Conservation (phyloP, 805 yeast species). For the Alloascoidea hylecoeti region DNA sequence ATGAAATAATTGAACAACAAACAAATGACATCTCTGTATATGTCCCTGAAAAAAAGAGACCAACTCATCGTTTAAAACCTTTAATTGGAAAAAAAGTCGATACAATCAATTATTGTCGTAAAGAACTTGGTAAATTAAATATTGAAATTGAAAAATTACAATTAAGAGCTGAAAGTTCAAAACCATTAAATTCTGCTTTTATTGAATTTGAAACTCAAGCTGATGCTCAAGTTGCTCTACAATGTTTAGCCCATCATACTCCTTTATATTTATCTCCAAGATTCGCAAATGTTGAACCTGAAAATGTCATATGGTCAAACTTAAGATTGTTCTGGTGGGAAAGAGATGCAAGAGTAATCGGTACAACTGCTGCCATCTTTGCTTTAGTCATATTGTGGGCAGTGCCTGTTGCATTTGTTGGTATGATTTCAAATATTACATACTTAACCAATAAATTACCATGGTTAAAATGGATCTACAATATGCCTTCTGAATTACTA, state of each 20-base stretch:
- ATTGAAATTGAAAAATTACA: slow-evolving; percentile 44
- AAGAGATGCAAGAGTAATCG: slow-evolving; percentile 35
- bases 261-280: slow-evolving; percentile 52
- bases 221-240: slow-evolving; percentile 60
- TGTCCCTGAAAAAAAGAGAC: slow-evolving; percentile 56
- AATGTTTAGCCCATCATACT: slow-evolving; percentile 45
- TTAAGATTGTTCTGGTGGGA: slow-evolving; percentile 78
- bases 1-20: slow-evolving; percentile 21
- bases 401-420: slow-evolving; percentile 67
- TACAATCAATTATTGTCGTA: slow-evolving; percentile 40
- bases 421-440: slow-evolving; percentile 56
- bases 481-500: slow-evolving; percentile 34
- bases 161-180: slow-evolving; percentile 25
- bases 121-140: slow-evolving; percentile 41
- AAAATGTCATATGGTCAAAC: slow-evolving; percentile 55
- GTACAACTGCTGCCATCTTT: slow-evolving; percentile 36
- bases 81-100: slow-evolving; percentile 48
- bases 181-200: slow-evolving; percentile 67
- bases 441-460: slow-evolving; percentile 41
- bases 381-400: slow-evolving; percentile 59
- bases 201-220: slow-evolving; percentile 72
- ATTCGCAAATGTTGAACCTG: slow-evolving; percentile 48
- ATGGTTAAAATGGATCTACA: slow-evolving; percentile 41
- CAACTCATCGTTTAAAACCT: slow-evolving; percentile 31
- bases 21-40: slow-evolving; percentile 34